Evolutionary conservation across 495 filamentous ascomycete species (phyloP), one percentile per base, ranked within the genome.

Genomic region (Xeromyces bisporus): DNA sequence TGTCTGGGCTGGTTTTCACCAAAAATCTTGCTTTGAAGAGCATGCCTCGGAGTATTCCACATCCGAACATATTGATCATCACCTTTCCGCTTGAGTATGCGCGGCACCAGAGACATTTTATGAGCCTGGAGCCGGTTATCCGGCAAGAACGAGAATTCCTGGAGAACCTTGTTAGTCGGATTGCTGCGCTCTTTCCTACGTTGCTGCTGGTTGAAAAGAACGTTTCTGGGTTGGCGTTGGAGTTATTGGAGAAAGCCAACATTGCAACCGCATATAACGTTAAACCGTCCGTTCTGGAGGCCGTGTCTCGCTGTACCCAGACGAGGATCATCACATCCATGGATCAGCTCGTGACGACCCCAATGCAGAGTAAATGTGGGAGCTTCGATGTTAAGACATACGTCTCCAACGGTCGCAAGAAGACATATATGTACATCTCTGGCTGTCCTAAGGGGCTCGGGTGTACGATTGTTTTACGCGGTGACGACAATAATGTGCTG

Each of bases 81-180:
- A 82, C 84, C 5, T 99, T 99, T 48, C 77, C 91, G 6, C 79
- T 99, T 28, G 91, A 96, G 46, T 99, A 96, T 55, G 79, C 86
- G 24, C 76, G 89, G 20, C 85, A 93, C 41, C 80, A 93, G 43
- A 76, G 82, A 38, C 87, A 94, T 40, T 94, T 96, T 53, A 96
- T 99, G 89, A 96, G 91, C 40, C 58, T 99, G 14, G 83, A 93
- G 39, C 89, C 86, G 21, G 85, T 99, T 34, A 93, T 99, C 41
- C 80, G 85, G 23, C 91, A 96, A 51, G 91, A 99, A 54, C 76
- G 80, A 34, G 91, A 99, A 44, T 99, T 87, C 46, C 62, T 99
- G 6, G 73, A 76, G 39, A 93, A 94, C 44, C 70, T 96, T 33
- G 80, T 96, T 10, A 85, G 80, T 41, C 72, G 89, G n/a, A 94